Evolutionary conservation across 2,329 filamentous ascomycete species (phyloP), one percentile per base, ranked within the genome.

Genomic region (Didymella glomerata): DNA sequence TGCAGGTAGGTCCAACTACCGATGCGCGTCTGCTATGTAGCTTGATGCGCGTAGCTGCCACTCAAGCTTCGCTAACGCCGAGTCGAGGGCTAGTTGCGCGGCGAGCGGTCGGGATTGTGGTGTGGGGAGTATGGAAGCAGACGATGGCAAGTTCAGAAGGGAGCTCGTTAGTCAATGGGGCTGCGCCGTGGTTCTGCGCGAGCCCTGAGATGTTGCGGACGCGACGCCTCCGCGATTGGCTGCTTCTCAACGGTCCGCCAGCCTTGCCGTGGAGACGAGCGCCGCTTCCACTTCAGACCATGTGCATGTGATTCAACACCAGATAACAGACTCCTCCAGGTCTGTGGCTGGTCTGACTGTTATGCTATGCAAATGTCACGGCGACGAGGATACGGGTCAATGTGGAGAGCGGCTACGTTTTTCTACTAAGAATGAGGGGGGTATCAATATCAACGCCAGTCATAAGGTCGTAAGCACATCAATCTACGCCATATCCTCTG

Each of bases 361-460:
- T 34, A 34, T 34, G 32, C 32, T 32, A 30, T 13, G 10, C 28
- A 30, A 13, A 30, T 11, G 30, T 28, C 27, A 32, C 30, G 13
- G 11, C 14, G 3, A 32, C 13, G 30, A 32, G 16, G 30, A 6
- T 11, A 3, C 6, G 18, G 16, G 18, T 20, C 6, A n/a, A 20
- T 20, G 18, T 27, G 22, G 10, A n/a, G 4, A 40, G 9, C 11
- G 24, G 24, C 34, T 28, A 40, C 4, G n/a, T 20, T 41, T 41
- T 50, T 34, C 11, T 16, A 45, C 11, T 44, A 47, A 41, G 40
- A 53, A 50, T 54, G 60, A 64, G 67, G 49, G 66, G 68, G 66
- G 66, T 68, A 68, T 68, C 63, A 61, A 62, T 62, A 54, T 48
- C 16, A 58, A 61, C 48, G 59, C 65, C 64, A 36, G 20, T 27